Percentiles rank a stretch among this genome's conserved stretches.
Conservation (phyloP, 306 rosid species). For the Sesbania bispinosa region DNA sequence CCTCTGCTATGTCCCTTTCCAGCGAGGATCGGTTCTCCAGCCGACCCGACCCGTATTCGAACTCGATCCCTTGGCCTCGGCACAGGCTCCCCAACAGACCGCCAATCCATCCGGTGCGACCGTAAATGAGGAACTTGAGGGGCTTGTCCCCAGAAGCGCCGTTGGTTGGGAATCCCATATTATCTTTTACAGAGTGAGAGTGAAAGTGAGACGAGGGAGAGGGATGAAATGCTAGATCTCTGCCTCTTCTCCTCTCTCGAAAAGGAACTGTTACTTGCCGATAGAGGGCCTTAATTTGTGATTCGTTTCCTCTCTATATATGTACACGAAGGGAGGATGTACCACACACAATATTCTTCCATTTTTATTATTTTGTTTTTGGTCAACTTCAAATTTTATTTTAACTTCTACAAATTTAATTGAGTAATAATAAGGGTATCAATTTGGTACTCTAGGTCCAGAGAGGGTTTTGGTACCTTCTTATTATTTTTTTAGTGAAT, state of each 20-base stretch:
- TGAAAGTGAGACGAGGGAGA: background rate
- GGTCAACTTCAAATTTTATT: too few species aligned
- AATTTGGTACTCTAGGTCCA: too few species aligned
- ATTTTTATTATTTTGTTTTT: too few species aligned
- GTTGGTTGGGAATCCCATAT: slow-evolving; percentile 60
- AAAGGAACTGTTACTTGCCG: background rate
- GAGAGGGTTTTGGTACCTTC: too few species aligned
- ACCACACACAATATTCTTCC: too few species aligned
- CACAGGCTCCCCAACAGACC: slow-evolving; percentile 72
- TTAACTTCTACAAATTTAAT: too few species aligned
- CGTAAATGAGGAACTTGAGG: slow-evolving; percentile 74
- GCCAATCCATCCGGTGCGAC: slow-evolving; percentile 90
- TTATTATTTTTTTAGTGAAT: too few species aligned
- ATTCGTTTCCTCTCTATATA: background rate
- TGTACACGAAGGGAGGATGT: too few species aligned
- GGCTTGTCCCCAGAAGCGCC: slow-evolving; percentile 27
- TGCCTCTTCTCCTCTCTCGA: background rate
- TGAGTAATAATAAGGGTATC: too few species aligned
- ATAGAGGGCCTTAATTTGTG: background rate
- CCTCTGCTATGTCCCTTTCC: slow-evolving; percentile 47
- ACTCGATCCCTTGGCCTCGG: slow-evolving; percentile 46
- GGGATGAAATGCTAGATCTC: background rate
- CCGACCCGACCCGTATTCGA: slow-evolving; percentile 66
- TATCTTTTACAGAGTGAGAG: background rate
- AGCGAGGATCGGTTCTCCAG: slow-evolving; percentile 72